Evolutionary conservation across 2,329 filamentous ascomycete species (phyloP).

Genomic region (Sarocladiaceae sp.): DNA sequence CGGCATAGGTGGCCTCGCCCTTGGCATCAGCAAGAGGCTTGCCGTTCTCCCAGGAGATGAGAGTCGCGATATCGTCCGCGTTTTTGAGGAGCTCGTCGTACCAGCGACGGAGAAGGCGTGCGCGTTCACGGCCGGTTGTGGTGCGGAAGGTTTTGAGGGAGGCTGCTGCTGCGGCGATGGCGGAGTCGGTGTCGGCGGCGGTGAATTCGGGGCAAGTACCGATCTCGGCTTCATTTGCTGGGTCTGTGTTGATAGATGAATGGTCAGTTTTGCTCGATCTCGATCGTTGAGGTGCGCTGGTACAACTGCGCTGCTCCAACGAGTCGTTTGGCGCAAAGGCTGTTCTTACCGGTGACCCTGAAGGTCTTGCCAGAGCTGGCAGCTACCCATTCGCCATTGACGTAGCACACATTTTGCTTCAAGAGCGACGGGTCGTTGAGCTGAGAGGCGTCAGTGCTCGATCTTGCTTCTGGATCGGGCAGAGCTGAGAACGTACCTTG

Average conservation of each 20-base stretch:
- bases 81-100: not conserved
- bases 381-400: not conserved
- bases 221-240: not conserved
- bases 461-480: not conserved
- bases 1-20: not conserved
- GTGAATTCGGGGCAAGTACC: not conserved
- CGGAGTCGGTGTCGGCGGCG: not conserved
- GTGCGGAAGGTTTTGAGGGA: not conserved
- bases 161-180: not conserved
- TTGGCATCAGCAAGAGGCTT: not conserved
- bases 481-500: not conserved
- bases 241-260: too few relatives aligned
- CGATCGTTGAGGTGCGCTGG: too few relatives aligned
- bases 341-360: not conserved
- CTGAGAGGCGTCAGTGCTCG: not conserved
- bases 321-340: not conserved
- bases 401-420: not conserved
- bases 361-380: not conserved
- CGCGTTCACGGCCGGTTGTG: not conserved
- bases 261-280: too few relatives aligned
- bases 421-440: not conserved
- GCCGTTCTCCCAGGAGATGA: constrained; percentile 8
- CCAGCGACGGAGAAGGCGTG: not conserved
- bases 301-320: not conserved
- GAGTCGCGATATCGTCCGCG: not conserved